These are phyloP conservation scores for Arabidopsis suecica DNA, from an alignment of 345 rosid genomes.

Conservation along the genomic window DNA sequence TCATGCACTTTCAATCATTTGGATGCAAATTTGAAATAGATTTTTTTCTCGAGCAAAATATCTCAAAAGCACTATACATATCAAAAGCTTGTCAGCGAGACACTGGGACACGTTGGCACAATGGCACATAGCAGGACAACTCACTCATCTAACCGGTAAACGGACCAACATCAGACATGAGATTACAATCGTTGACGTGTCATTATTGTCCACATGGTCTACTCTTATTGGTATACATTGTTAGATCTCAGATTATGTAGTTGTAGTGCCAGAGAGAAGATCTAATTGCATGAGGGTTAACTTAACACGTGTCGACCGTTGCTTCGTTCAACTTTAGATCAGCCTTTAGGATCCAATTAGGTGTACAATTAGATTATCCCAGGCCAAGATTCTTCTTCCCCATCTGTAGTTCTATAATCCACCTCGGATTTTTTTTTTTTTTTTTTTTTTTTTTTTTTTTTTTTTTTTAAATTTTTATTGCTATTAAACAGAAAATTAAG, in stretches of 20 bases:
- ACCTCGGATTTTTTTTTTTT: slow-evolving; percentile 16
- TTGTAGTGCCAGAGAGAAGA: slow-evolving; percentile 28
- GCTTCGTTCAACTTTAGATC: slow-evolving; percentile 12
- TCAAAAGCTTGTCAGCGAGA: slow-evolving; percentile 20
- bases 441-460: not conserved
- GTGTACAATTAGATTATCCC: slow-evolving; percentile 33
- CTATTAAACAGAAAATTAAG: too few species aligned
- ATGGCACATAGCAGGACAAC: slow-evolving; percentile 29
- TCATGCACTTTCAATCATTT: not conserved
- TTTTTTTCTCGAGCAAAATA: slow-evolving; percentile 17
- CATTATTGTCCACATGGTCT: slow-evolving; percentile 34
- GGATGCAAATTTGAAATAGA: not conserved
- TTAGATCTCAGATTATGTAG: slow-evolving; percentile 41
- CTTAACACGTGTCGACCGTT: slow-evolving; percentile 31
- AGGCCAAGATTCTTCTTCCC: not conserved
- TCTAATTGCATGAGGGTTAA: slow-evolving; percentile 2
- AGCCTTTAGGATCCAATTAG: slow-evolving; percentile 25
- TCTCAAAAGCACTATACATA: slow-evolving; percentile 24
- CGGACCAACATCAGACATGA: slow-evolving; percentile 28
- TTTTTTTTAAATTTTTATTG: not conserved
- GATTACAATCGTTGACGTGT: slow-evolving; percentile 28
- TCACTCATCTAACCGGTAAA: slow-evolving; percentile 17
- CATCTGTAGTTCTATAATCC: slow-evolving; percentile 4
- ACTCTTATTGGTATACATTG: slow-evolving; percentile 16
- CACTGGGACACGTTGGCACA: slow-evolving; percentile 19